Base-by-base conservation (phyloP, 768 basidiomycete species). In the Hygrocybe coccinea region DNA sequence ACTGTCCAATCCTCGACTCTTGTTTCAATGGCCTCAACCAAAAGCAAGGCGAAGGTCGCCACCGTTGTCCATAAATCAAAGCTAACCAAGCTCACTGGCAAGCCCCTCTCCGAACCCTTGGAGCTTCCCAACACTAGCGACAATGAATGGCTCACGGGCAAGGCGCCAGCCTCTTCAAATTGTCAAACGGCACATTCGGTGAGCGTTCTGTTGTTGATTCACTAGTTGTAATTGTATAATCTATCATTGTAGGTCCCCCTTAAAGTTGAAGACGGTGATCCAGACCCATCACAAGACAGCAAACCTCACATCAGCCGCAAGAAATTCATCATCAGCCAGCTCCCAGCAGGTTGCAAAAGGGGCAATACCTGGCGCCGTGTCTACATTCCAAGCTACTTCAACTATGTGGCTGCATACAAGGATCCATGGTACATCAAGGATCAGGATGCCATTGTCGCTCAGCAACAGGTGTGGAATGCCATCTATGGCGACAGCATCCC, bases 321-420 rank as follows among this genome's bases (percentile, higher is more conserved):
- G 15, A 34, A 37, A 50, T 34, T 50, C 10, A 39, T 17, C 9
- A 52, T 2, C 35, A 19, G 21, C 11, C 22, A 55, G 21, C 53
- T 57, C n/a, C 56, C 52, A 25, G 22, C 41, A 15, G 56, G 37
- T 24, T 43, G 22, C 41, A 7, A 39, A n/a, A 39, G 17, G 25
- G 43, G 21, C 7, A 48, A 36, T 24, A 21, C 35, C n/a, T 58
- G 51, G 52, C 17, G 43, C 19, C 15, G 43, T 15, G 7, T 25
- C 12, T 33, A 46, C 38, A 38, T 57, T 22, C 53, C 56, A 6
- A 57, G 41, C 9, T 54, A 45, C 37, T 5, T 57, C 19, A 46
- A 38, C 12, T 54, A 38, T 15, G 41, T 54, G 24, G 56, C 38
- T 4, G 29, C 9, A 11, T 22, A 44, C 21, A 35, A 57, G 3